phyloP scores from a whole-genome alignment of 352 stramenopile genomes.

The Phytophthora sojae region DNA sequence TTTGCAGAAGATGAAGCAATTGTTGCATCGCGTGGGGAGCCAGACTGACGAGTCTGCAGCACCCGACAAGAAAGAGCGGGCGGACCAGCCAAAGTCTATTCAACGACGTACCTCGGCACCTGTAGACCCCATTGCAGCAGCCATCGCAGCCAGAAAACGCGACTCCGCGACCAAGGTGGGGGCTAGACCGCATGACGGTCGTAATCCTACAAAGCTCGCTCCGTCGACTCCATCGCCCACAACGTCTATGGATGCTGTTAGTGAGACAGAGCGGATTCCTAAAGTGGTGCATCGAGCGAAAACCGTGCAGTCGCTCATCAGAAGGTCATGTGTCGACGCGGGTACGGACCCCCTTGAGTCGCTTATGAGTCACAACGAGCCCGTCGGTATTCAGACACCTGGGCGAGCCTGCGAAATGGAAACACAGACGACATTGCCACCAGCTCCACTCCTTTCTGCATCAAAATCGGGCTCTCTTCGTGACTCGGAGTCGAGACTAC shows the following conservation, averaged over 20 bases:
- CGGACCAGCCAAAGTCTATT: not conserved
- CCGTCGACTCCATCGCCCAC: not conserved
- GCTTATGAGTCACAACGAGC: conserved; percentile 34
- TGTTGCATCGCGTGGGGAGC: conserved; percentile 53
- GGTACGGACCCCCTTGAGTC: conserved; percentile 69
- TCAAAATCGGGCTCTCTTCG: conserved; percentile 24
- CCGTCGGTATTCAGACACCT: conserved; percentile 1
- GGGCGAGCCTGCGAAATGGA: conserved; percentile 47
- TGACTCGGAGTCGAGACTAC: not conserved
- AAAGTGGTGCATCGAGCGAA: conserved; percentile 28
- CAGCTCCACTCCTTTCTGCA: conserved; percentile 36
- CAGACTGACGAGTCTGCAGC: not conserved
- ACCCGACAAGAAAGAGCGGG: conserved; percentile 1
- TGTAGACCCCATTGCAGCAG: conserved; percentile 15
- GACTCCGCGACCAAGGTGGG: conserved; percentile 6
- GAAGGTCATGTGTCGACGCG: conserved; percentile 46
- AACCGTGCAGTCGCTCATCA: conserved; percentile 41
- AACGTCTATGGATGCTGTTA: conserved; percentile 14
- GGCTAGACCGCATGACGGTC: not conserved
- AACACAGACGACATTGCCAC: conserved; percentile 56
- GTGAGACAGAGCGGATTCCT: conserved; percentile 11
- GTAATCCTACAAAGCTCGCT: conserved; percentile 4
- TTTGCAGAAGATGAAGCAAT: conserved; percentile 64
- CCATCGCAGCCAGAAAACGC: conserved; percentile 16
- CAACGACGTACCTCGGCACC: conserved; percentile 17